Evolutionary conservation across 176 grass and related monocot genomes (phyloP).

Genomic region (Pharus latifolius): DNA sequence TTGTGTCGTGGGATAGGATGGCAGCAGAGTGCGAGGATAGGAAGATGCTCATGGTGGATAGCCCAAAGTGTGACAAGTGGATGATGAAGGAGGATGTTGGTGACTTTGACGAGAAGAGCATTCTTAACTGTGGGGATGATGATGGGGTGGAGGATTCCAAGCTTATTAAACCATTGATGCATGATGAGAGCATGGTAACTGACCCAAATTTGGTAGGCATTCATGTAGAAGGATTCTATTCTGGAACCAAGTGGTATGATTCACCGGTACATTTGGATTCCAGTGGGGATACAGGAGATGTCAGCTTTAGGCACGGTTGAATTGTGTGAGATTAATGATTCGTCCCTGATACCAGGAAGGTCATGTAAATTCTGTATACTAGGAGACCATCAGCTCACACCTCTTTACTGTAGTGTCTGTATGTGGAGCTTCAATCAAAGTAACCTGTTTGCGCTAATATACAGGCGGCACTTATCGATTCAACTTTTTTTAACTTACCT

Average conservation of each 20-base stretch:
- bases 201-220: conserved; percentile 77
- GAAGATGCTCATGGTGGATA: conserved; percentile 71
- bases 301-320: conserved; percentile 61
- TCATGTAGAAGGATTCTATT: conserved; percentile 88
- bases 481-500: conserved; percentile 22
- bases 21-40: conserved; percentile 63
- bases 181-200: conserved; percentile 62
- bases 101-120: conserved; percentile 87
- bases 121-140: conserved; percentile 80
- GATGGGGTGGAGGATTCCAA: conserved; percentile 73
- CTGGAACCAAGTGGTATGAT: conserved; percentile 89
- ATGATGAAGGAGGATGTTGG: conserved; percentile 77
- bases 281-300: conserved; percentile 42
- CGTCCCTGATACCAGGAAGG: conserved; percentile 20
- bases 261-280: conserved; percentile 82
- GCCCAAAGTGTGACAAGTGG: conserved; percentile 86
- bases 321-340: conserved; percentile 48
- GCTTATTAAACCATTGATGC: conserved; percentile 72
- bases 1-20: conserved; percentile 88
- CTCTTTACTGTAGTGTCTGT: conserved; percentile 30
- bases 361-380: conserved; percentile 97
- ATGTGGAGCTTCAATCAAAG: conserved; percentile 34
- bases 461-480: conserved; percentile 33
- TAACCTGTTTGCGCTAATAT: conserved; percentile 23
- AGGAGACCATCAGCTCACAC: conserved; percentile 33